Evolutionary conservation across 108 stramenopile genomes (phyloP).

Genomic region (Cyclotella atomus): DNA sequence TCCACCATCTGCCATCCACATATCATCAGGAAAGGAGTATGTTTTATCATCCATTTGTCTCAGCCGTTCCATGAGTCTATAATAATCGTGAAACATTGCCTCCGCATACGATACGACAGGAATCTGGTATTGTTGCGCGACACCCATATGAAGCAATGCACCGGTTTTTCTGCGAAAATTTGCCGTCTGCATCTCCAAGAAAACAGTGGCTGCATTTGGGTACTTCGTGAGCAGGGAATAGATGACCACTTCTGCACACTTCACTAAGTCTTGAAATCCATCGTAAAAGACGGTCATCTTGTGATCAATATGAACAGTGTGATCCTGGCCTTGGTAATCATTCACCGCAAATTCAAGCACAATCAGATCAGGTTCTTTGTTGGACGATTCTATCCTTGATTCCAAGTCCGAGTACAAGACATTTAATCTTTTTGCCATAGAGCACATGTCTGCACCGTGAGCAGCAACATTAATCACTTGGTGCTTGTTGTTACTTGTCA

Average conservation of each 20-base stretch:
- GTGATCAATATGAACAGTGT: constrained; percentile 45
- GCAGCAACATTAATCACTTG: constrained; percentile 57
- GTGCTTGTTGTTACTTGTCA: constrained; percentile 23
- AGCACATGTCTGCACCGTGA: constrained; percentile 70
- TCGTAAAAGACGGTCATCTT: constrained; percentile 70
- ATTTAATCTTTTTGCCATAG: constrained; percentile 62
- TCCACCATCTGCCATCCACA: constrained; percentile 17
- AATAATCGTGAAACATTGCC: constrained; percentile 60
- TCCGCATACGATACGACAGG: constrained; percentile 68
- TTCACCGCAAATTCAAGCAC: constrained; percentile 70
- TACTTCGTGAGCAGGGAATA: constrained; percentile 46
- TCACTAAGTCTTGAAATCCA: constrained; percentile 56
- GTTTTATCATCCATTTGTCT: constrained; percentile 36
- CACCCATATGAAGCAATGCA: constrained; percentile 62
- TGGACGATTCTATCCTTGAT: constrained; percentile 30
- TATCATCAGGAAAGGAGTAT: constrained; percentile 37
- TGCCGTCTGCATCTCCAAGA: constrained; percentile 71
- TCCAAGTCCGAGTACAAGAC: constrained; percentile 52
- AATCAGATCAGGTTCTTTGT: constrained; percentile 52
- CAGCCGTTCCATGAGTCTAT: constrained; percentile 27
- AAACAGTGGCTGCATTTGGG: constrained; percentile 52
- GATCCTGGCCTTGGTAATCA: constrained; percentile 77
- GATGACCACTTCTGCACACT: constrained; percentile 65
- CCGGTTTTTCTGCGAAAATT: constrained; percentile 60
- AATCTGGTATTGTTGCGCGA: constrained; percentile 71